Evolutionary conservation across 2,329 filamentous ascomycete species (phyloP), one percentile per base, ranked within the genome.

Genomic region (Colletotrichum gloeosporioides): DNA sequence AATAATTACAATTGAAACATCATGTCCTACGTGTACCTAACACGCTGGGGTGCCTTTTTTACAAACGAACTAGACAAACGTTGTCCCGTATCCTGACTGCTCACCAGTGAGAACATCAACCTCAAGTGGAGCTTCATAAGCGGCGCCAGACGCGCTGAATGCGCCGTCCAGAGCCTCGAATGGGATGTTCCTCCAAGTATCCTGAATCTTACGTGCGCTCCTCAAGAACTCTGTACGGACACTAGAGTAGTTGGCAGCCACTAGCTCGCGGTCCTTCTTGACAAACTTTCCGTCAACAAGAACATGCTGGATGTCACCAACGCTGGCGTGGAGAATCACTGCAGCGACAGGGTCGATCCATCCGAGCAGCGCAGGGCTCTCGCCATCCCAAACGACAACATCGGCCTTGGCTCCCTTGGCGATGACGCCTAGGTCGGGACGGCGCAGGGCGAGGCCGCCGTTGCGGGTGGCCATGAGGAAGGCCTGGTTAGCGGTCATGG

Each of bases 311-410:
- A 92, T 83, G 73, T 92, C 89, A 0, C 87, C 89, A 6, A 90
- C 86, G 69, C 85, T 88, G 1, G 89, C 86, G 74, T 92, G 90
- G 44, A 92, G 81, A 31, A 92, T 87, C 1, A 92, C 83, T 0
- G 90, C 90, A 0, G 90, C 90, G 5, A 92, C 85, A 0, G 90
- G 89, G 72, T 92, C 90, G 8, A 77, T 82, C 89, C 89, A 92
- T 4, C 90, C 90, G 1, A 91, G 82, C 79, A 92, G 82, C 1
- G 84, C 83, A 0, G 90, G 89, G 0, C 86, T 85, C 2, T 85
- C 82, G 0, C 88, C 89, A 73, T 91, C 85, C 83, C 88, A 91
- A 0, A 92, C 84, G 0, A 91, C 84, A 1, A 92, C 67, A 77
- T 92, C 90, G 0, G 89, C 90, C 79, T 90, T 90, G 15, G 89